phyloP scores from a whole-genome alignment of 768 basidiomycete genomes.

The Megacollybia marginata region DNA sequence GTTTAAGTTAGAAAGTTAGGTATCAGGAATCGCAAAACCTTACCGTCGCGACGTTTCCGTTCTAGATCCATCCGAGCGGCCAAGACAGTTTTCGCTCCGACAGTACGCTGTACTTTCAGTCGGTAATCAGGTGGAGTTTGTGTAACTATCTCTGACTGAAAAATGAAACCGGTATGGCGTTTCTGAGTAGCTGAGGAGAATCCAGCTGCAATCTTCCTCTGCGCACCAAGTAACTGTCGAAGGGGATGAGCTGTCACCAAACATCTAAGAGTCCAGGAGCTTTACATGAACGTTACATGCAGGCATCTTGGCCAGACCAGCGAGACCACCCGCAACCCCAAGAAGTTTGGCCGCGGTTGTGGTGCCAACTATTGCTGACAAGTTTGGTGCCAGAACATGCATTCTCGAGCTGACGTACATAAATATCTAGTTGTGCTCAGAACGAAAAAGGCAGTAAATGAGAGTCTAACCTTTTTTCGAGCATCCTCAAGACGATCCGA shows the following conservation, averaged over 20 bases:
- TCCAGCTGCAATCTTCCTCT: slow-evolving; percentile 87
- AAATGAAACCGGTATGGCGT: slow-evolving; percentile 95
- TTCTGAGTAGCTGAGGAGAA: slow-evolving; percentile 84
- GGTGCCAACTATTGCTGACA: slow-evolving; percentile 97
- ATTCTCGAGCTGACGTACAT: slow-evolving; percentile 99
- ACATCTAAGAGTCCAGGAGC: slow-evolving; percentile 1
- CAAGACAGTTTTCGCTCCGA: slow-evolving; percentile 86
- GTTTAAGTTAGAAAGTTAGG: not conserved
- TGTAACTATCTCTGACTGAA: slow-evolving; percentile 85
- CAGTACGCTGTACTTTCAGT: slow-evolving; percentile 85
- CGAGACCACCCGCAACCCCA: slow-evolving; percentile 92
- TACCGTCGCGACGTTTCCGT: slow-evolving; percentile 74
- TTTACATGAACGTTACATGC: slow-evolving; percentile 87
- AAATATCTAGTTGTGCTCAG: slow-evolving; percentile 60
- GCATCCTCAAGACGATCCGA: slow-evolving; percentile 85
- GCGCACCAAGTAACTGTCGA: slow-evolving; percentile 81
- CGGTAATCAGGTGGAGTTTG: slow-evolving; percentile 85
- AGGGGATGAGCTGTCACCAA: not conserved
- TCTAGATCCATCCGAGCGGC: slow-evolving; percentile 95
- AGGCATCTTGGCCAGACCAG: slow-evolving; percentile 89
- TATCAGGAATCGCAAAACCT: slow-evolving; percentile 9
- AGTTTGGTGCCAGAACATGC: slow-evolving; percentile 96
- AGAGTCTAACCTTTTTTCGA: slow-evolving; percentile 62
- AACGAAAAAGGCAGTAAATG: not conserved
- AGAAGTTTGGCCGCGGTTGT: slow-evolving; percentile 97